phyloP scores from a whole-genome alignment of 2,329 filamentous ascomycete species.

The Ploettnerulaceae sp. region DNA sequence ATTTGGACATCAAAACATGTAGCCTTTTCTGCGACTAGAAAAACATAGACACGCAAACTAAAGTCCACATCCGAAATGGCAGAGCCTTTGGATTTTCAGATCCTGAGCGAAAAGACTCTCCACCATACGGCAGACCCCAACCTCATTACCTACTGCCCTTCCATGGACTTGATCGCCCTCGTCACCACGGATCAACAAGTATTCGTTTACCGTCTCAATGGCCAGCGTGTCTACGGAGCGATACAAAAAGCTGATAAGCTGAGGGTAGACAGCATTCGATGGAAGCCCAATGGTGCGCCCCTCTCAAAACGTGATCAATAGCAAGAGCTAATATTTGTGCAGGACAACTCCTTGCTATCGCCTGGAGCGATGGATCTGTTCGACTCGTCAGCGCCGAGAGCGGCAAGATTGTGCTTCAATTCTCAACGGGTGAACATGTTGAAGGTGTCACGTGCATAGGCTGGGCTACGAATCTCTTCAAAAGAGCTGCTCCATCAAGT shows the following conservation, averaged over 20 bases:
- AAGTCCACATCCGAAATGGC: conserved; percentile 16
- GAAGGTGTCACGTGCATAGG: conserved; percentile 42
- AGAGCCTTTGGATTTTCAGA: conserved; percentile 28
- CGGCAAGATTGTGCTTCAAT: conserved; percentile 74
- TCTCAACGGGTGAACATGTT: conserved; percentile 37
- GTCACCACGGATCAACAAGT: conserved; percentile 65
- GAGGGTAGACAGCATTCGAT: conserved; percentile 37
- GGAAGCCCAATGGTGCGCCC: conserved; percentile 35
- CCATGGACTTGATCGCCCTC: conserved; percentile 76
- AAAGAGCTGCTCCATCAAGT: conserved; percentile 17
- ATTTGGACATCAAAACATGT: background rate
- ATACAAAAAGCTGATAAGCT: conserved; percentile 33
- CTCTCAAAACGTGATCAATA: background rate
- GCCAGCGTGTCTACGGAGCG: conserved; percentile 59
- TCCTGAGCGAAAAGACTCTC: conserved; percentile 54
- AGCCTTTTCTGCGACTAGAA: background rate
- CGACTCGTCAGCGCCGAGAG: conserved; percentile 75
- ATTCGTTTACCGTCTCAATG: conserved; percentile 72
- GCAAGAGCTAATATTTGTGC: conserved; percentile 5
- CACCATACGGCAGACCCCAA: conserved; percentile 49
- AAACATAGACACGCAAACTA: background rate
- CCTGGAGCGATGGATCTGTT: conserved; percentile 76
- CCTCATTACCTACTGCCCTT: conserved; percentile 72
- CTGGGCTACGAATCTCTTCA: conserved; percentile 34
- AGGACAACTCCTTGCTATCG: conserved; percentile 76